Evolutionary conservation across 2,329 filamentous ascomycete species (phyloP).

Genomic region (Thielaviopsis punctulata): DNA sequence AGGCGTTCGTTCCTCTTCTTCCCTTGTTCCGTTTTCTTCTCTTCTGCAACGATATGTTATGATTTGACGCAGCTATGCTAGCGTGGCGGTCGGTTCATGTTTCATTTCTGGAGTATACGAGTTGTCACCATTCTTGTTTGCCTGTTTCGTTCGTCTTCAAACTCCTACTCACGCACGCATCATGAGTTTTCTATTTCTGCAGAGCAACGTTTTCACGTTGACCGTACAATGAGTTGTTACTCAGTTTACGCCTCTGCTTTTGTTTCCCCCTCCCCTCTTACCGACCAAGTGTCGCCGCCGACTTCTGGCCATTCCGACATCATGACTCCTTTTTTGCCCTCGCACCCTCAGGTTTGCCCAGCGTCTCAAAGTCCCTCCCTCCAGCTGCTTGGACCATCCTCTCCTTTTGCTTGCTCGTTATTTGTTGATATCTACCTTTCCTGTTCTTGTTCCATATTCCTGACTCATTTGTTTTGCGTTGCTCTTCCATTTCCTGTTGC

Average conservation of each 20-base stretch:
- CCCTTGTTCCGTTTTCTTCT: background rate
- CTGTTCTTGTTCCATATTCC: slow-evolving; percentile 9
- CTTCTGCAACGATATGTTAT: background rate
- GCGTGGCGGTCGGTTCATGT: background rate
- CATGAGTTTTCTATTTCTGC: background rate
- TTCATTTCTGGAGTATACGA: background rate
- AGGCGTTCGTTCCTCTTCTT: background rate
- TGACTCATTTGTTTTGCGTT: slow-evolving; percentile 1
- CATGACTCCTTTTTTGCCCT: slow-evolving; percentile 7
- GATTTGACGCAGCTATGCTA: slow-evolving; percentile 1
- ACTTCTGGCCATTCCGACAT: background rate
- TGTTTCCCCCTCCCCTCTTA: background rate
- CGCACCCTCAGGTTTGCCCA: too few species aligned
- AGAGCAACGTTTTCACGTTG: background rate
- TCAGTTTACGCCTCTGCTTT: background rate
- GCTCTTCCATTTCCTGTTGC: background rate
- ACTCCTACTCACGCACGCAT: too few species aligned
- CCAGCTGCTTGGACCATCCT: slow-evolving; percentile 11
- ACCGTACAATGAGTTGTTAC: background rate
- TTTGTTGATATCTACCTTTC: too few species aligned
- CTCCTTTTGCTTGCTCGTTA: too few species aligned
- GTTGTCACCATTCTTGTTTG: slow-evolving; percentile 4
- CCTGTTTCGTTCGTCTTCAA: slow-evolving; percentile 10
- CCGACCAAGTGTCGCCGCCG: too few species aligned
- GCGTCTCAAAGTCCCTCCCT: slow-evolving; percentile 5